Evolutionary conservation across 2,329 filamentous ascomycete species (phyloP).

Genomic region (Penicillium sp.): DNA sequence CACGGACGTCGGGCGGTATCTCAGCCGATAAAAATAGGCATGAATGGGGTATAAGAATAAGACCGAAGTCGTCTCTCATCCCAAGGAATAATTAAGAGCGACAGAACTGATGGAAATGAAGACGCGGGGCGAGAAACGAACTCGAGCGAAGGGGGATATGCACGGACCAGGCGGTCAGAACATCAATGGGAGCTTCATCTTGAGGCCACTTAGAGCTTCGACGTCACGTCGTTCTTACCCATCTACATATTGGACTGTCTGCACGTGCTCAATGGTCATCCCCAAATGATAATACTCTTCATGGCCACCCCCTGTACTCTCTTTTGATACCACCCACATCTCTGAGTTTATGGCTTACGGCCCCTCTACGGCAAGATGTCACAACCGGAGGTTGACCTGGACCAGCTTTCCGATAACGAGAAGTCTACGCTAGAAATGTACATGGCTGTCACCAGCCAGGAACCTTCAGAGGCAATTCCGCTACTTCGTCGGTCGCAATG

Average conservation of each 20-base stretch:
- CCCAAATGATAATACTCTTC: background rate
- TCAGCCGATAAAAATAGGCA: slow-evolving; percentile 8
- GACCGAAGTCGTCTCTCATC: slow-evolving; percentile 15
- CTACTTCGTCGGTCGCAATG: slow-evolving; percentile 84
- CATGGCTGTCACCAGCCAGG: slow-evolving; percentile 81
- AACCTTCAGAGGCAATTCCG: slow-evolving; percentile 70
- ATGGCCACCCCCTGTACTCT: background rate
- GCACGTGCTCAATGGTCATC: slow-evolving; percentile 1
- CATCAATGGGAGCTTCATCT: slow-evolving; percentile 8
- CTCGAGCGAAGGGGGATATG: slow-evolving; percentile 23
- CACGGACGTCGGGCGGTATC: slow-evolving; percentile 8
- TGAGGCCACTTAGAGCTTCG: slow-evolving; percentile 10
- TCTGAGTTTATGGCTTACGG: slow-evolving; percentile 22
- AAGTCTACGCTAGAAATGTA: slow-evolving; percentile 85
- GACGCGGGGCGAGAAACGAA: slow-evolving; percentile 26
- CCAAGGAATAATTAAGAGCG: slow-evolving; percentile 15
- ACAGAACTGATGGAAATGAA: slow-evolving; percentile 18
- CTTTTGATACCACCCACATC: background rate
- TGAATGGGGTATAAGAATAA: slow-evolving; percentile 15
- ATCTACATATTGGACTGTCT: background rate
- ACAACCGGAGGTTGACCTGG: slow-evolving; percentile 53
- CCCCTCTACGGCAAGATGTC: slow-evolving; percentile 36
- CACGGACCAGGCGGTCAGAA: slow-evolving; percentile 29
- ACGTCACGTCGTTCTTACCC: background rate
- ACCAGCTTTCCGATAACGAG: slow-evolving; percentile 71